Conservation (phyloP, 1,284 basidiomycete species). For the Fereydounia khargensis region DNA sequence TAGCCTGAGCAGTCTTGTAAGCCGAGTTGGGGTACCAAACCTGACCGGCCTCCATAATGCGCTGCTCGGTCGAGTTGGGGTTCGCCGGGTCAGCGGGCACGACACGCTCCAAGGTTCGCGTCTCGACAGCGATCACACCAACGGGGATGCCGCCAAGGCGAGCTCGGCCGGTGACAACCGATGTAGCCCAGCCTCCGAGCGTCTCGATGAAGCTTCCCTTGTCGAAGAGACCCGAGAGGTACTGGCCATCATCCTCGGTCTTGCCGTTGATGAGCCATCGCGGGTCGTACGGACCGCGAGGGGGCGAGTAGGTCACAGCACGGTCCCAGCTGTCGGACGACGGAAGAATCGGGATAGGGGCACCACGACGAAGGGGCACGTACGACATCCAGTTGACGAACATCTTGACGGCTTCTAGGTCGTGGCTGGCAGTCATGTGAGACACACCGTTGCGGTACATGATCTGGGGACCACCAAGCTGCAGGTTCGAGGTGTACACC, state of each 20-base stretch:
- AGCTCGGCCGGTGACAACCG: constrained; percentile 75
- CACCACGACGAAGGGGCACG: constrained; percentile 62
- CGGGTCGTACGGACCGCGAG: constrained; percentile 94
- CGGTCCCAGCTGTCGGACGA: constrained; percentile 74
- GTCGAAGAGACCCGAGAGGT: constrained; percentile 81
- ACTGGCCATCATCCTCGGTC: constrained; percentile 70
- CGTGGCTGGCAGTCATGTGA: constrained; percentile 88
- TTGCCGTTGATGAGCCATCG: constrained; percentile 97
- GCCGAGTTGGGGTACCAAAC: constrained; percentile 99
- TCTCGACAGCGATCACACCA: constrained; percentile 97
- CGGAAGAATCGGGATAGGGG: constrained; percentile 37
- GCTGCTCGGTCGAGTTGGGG: constrained; percentile 92
- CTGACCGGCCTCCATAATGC: constrained; percentile 98
- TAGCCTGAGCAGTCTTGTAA: constrained; percentile 99
- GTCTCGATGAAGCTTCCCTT: constrained; percentile 95
- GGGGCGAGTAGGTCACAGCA: constrained; percentile 81
- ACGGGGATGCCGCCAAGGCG: constrained; percentile 94
- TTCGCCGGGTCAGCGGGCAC: constrained; percentile 99
- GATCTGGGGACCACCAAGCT: constrained; percentile 89
- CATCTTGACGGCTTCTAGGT: constrained; percentile 63
- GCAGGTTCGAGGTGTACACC: constrained; percentile 97
- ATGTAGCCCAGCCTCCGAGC: constrained; percentile 61
- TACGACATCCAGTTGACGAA: constrained; percentile 88
- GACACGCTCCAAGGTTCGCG: constrained; percentile 92
- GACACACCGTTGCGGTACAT: constrained; percentile 73